Base-by-base conservation (phyloP, 306 rosid genomes). In the Corylus avellana region DNA sequence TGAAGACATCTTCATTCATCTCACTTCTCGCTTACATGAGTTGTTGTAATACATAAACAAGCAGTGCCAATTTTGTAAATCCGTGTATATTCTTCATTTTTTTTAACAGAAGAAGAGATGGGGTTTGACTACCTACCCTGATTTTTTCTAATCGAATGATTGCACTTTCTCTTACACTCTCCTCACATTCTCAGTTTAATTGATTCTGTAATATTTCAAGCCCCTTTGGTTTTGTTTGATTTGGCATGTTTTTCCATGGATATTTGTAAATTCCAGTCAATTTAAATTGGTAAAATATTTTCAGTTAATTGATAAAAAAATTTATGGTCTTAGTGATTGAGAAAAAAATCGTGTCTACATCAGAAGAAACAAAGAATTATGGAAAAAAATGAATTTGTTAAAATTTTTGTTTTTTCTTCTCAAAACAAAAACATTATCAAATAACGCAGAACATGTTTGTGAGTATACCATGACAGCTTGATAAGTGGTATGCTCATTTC, bases 1-100 rank as follows among this genome's bases (percentile, higher is more conserved):
- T 9, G 83, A 85, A 83, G 85, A 88, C 47, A 50, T 72, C 7
- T 88, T 88, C 35, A 22, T 77, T 77, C 53, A 77, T 75, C 78
- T 85, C 80, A 77, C 83, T 61, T 81, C 86, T 70, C 20, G 66
- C 46, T 64, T 83, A 54, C 39, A 70, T 27, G 67, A 35, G 71
- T 39, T 73, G 42, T 49, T 64, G 78, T 49, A 6, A 72, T 32
- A 8, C 2, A 5, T 53, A 18, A 20, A 39, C 9, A 1, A 67
- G 29, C 32, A 68, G 48, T 14, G 12, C 18, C 51, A 39, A n/a
- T 39, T 68, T 68, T 68, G 71, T 18, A 42, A 39, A 8, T 20
- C 51, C 64, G 20, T 58, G 64, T 58, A 3, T 22, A 58, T 58
- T 58, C 29, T 58, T 22, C 2, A 7, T 1, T 9, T 20, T 22